These are phyloP conservation scores for Pseudonitzschia multistriata DNA, from an alignment of 108 stramenopile species.

Conservation along the genomic window DNA sequence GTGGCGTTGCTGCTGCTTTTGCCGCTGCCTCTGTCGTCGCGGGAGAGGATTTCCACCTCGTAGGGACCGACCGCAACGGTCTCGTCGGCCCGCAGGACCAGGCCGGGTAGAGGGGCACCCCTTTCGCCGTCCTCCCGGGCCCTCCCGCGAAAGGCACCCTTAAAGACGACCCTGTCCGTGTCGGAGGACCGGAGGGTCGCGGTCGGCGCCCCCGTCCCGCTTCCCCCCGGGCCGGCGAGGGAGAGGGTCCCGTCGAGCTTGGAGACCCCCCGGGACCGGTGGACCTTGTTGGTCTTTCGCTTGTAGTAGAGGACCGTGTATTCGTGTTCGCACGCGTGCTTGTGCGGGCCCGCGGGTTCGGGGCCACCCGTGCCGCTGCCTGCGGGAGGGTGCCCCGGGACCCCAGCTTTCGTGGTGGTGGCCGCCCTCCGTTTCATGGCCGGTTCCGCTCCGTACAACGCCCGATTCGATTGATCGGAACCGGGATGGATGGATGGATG, in stretches of 20 bases:
- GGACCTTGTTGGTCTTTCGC: conserved; percentile 69
- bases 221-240: background rate
- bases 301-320: conserved; percentile 76
- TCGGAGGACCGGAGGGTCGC: conserved; percentile 18
- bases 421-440: no score
- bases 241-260: conserved; percentile 61
- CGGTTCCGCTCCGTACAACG: no score
- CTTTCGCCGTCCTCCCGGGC: conserved; percentile 27
- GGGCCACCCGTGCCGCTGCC: no score
- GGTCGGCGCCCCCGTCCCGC: background rate
- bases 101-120: no score
- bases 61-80: conserved; percentile 32
- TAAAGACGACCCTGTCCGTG: conserved; percentile 10
- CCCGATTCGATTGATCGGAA: no score
- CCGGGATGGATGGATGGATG: no score
- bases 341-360: no score
- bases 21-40: background rate
- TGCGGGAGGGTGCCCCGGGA: no score
- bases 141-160: conserved; percentile 11
- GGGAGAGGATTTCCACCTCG: conserved; percentile 35
- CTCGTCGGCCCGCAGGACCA: conserved; percentile 20
- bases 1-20: background rate
- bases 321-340: no score
- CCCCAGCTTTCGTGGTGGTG: no score
- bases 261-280: conserved; percentile 57